Base-by-base conservation (phyloP, 352 stramenopile species). In the Pythium sukuiense region DNA sequence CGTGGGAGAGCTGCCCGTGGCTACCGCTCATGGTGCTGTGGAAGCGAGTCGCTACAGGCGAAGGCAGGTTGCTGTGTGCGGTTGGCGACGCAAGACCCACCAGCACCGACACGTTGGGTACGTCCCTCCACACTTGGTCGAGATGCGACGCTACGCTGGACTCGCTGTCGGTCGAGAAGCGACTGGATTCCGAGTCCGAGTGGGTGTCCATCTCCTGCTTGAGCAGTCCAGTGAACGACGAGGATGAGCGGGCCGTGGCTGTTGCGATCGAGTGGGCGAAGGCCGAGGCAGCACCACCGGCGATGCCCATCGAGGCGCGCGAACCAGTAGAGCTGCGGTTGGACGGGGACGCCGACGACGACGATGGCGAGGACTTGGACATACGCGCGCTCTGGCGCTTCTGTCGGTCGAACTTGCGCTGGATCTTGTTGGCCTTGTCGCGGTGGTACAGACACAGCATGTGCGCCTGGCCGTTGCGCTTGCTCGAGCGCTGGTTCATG, bases 341-440 rank as follows among this genome's bases (percentile, higher is more conserved):
- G 32, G 24, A 27, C 6, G 59, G 26, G 11, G 32, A 24, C 7
- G 11, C 2, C 20, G 57, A 52, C 11, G 48, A 35, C 11, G 53
- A 27, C 24, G 64, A 45, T 27, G 39, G 16, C 33, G 59, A 60
- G 12, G 60, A 46, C 72, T 89, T 92, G 43, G 77, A 77, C 57
- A 73, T 73, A 59, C 85, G 85, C 32, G 81, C 77, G 14, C 85
- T 78, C 52, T 92, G 82, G 57, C 87, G 87, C 78, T 96, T 96
- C 71, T 96, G 85, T 53, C 87, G 84, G 65, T 96, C 85, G 61
- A 94, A 93, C 74, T 93, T 93, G 75, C 87, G 85, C 71, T 96
- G 87, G 70, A 92, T 96, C 74, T 90, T 82, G 77, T 96, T 96
- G 71, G 87, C 87, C 76, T 96, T 96, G 74, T 94, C 84, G 33